Percentiles rank a stretch among this genome's conserved stretches.
These are phyloP conservation scores for Solidago caesia DNA, from an alignment of 129 eudicot species.

Conservation along the genomic window DNA sequence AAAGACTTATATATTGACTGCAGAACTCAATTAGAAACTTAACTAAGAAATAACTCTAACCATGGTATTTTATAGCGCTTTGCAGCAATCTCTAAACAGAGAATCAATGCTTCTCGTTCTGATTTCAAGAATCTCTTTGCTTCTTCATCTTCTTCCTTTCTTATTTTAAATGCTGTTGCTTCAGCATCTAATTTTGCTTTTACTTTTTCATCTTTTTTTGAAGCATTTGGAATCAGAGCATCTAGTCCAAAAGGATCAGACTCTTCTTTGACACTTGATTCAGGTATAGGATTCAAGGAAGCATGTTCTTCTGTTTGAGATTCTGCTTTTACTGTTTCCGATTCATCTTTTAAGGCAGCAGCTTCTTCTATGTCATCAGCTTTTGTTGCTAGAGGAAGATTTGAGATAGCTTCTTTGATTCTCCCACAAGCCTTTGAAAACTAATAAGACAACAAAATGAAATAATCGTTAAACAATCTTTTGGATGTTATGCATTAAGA, in stretches of 20 bases:
- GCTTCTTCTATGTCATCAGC: constrained; percentile 94
- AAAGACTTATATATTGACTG: background rate
- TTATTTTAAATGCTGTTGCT: constrained; percentile 31
- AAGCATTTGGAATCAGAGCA: constrained; percentile 55
- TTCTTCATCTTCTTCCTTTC: constrained; percentile 63
- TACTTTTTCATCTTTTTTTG: constrained; percentile 47
- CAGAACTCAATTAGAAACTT: background rate
- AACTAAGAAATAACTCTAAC: constrained; percentile 31
- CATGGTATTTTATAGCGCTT: constrained; percentile 91
- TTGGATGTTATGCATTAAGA: background rate
- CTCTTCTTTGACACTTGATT: constrained; percentile 46
- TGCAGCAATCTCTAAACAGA: constrained; percentile 88
- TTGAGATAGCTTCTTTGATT: constrained; percentile 68
- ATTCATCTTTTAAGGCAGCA: constrained; percentile 57
- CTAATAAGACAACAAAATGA: constrained; percentile 32
- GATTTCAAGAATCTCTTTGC: constrained; percentile 60
- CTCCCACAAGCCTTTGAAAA: constrained; percentile 89
- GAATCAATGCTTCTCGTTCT: constrained; percentile 80
- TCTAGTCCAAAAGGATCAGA: constrained; percentile 93
- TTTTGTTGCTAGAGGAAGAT: constrained; percentile 76
- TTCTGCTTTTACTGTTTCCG: constrained; percentile 34
- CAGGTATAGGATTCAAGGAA: constrained; percentile 30
- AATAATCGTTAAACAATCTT: background rate
- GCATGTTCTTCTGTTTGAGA: constrained; percentile 27
- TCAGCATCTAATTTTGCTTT: constrained; percentile 46